These are phyloP conservation scores for Alternaria atra DNA, from an alignment of 2,329 filamentous ascomycete genomes.

Conservation along the genomic window DNA sequence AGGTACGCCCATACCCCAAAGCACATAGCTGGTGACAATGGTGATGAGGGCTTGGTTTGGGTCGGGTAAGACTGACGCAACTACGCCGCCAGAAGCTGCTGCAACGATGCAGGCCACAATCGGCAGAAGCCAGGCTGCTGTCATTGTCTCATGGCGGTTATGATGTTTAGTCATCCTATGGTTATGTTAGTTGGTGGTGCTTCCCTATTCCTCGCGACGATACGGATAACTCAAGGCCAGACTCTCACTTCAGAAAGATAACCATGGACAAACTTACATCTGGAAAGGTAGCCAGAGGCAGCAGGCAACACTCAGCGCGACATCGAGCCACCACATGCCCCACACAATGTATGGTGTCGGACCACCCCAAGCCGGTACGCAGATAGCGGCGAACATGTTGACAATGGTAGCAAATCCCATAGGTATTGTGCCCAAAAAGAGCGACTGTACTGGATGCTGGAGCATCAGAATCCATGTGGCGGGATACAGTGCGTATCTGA, in stretches of 20 bases:
- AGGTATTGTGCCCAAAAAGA: slow-evolving; percentile 73
- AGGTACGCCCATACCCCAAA: slow-evolving; percentile 72
- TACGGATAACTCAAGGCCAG: background rate
- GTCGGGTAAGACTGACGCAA: slow-evolving; percentile 67
- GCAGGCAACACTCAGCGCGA: slow-evolving; percentile 52
- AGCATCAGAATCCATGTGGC: slow-evolving; percentile 74
- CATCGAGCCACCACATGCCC: slow-evolving; percentile 61
- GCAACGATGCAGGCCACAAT: slow-evolving; percentile 73
- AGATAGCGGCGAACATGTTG: slow-evolving; percentile 70
- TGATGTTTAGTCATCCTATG: slow-evolving; percentile 41
- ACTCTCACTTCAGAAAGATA: background rate
- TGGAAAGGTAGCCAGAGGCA: slow-evolving; percentile 48
- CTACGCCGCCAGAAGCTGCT: slow-evolving; percentile 68
- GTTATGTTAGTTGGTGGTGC: background rate
- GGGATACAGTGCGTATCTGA: slow-evolving; percentile 72
- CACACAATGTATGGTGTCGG: slow-evolving; percentile 58
- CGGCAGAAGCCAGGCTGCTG: slow-evolving; percentile 70
- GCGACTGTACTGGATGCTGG: slow-evolving; percentile 69
- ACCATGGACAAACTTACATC: slow-evolving; percentile 25
- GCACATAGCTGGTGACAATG: slow-evolving; percentile 69
- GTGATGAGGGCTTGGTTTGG: slow-evolving; percentile 66
- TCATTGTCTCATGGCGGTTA: slow-evolving; percentile 58
- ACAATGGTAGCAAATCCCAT: slow-evolving; percentile 75
- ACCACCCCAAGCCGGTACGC: slow-evolving; percentile 66
- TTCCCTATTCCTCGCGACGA: background rate